A percentile compares a stretch with the other conserved stretches of the same genome.
These are phyloP conservation scores for Diplodia scrobiculata DNA, from an alignment of 2,329 filamentous ascomycete species.

Conservation along the genomic window DNA sequence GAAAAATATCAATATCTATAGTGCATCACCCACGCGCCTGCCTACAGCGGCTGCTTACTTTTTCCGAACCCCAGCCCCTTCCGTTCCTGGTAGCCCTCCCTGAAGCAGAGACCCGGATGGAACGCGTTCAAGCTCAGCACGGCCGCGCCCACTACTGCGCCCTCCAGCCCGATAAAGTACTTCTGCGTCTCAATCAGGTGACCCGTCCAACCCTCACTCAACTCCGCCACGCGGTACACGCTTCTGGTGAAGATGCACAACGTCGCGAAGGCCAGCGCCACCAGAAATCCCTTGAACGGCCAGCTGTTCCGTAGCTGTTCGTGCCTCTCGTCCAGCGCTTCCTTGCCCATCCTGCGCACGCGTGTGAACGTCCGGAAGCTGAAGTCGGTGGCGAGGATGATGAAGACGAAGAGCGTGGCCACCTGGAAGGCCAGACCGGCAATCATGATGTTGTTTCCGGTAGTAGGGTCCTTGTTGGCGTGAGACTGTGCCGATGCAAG, in stretches of 20 bases:
- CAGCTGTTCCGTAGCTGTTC: slow-evolving; percentile 39
- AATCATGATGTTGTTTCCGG: slow-evolving; percentile 51
- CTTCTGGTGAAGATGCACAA: slow-evolving; percentile 65
- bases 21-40: background rate
- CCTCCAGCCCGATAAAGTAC: slow-evolving; percentile 46
- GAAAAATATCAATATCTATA: background rate
- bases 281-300: slow-evolving; percentile 58
- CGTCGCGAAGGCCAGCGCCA: slow-evolving; percentile 60
- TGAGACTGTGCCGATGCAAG: slow-evolving; percentile 45
- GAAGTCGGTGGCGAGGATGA: slow-evolving; percentile 48
- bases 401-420: slow-evolving; percentile 48
- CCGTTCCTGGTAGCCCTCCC: slow-evolving; percentile 36
- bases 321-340: slow-evolving; percentile 37
- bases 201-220: slow-evolving; percentile 65
- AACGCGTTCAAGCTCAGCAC: slow-evolving; percentile 43
- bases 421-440: slow-evolving; percentile 52
- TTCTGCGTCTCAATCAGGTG: slow-evolving; percentile 54
- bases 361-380: slow-evolving; percentile 38
- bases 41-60: slow-evolving; percentile 27
- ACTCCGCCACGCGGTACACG: slow-evolving; percentile 67
- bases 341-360: slow-evolving; percentile 33
- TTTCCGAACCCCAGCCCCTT: slow-evolving; percentile 33
- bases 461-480: slow-evolving; percentile 38
- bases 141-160: slow-evolving; percentile 40
- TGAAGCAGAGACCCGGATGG: slow-evolving; percentile 45